Percentiles rank a stretch among this genome's conserved stretches.
Conservation (phyloP, 2,329 filamentous ascomycete species). For the Aspergillus aculeatinus region DNA sequence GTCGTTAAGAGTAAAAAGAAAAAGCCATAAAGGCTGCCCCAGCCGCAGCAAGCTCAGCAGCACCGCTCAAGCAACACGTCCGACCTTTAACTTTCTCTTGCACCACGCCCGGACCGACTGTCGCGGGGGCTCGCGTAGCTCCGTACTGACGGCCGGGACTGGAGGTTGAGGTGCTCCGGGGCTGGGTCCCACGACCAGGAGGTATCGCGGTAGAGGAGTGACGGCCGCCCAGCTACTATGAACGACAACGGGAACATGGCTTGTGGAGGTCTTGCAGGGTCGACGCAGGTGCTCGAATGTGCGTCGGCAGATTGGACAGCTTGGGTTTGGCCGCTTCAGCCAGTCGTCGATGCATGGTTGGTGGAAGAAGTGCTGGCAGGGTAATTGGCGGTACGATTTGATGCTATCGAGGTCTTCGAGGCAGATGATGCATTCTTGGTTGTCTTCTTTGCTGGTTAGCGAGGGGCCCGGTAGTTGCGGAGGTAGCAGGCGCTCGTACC, state of each 20-base stretch:
- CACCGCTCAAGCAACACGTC: background rate
- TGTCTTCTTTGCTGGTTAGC: background rate
- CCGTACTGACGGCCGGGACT: background rate
- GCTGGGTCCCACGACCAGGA: background rate
- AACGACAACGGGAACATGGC: background rate
- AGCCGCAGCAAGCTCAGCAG: too few species aligned
- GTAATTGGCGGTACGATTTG: background rate
- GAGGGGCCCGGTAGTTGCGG: too few species aligned
- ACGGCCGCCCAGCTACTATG: background rate
- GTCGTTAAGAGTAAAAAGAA: too few species aligned
- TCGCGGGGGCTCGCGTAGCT: background rate
- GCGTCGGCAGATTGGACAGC: background rate
- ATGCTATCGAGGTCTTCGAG: background rate
- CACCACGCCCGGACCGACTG: background rate
- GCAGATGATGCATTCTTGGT: background rate
- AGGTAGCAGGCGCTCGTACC: background rate
- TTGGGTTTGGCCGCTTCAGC: background rate
- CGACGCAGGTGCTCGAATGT: background rate
- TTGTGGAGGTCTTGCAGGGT: slow-evolving; percentile 4
- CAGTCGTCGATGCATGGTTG: slow-evolving; percentile 1
- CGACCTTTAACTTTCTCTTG: background rate
- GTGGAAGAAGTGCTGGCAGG: background rate
- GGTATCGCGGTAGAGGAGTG: background rate
- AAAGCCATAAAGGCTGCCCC: too few species aligned
- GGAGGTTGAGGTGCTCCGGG: background rate